Base-by-base conservation (phyloP, 192 early-diverging fungal genomes). In the Coemansia sp. region DNA sequence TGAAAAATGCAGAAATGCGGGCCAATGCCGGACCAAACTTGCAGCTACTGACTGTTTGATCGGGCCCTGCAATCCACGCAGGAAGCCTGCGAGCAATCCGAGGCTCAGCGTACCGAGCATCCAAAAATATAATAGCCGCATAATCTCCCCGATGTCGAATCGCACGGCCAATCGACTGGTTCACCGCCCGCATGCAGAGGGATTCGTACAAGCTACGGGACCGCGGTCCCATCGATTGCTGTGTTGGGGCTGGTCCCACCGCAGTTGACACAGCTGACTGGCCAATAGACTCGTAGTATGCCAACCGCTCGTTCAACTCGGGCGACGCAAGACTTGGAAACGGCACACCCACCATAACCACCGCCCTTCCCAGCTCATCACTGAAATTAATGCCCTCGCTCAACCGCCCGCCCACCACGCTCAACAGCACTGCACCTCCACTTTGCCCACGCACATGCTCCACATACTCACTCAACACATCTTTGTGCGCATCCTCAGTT, bases 341-440 rank as follows among this genome's bases (percentile, higher is more conserved):
- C 8, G 96, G 94, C 54, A 97, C 75, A 1, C 94, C 94, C 15
- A 95, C 73, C 89, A 97, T 93, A 14, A 96, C 83, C 0, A 95
- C 89, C 15, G 86, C 86, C 54, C 94, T 78, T 11, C 92, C 94
- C 62, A 98, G 55, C 8, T 88, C 81, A 66, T 98, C 93, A 11
- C 90, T 88, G 59, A 98, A 96, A 52, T 92, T 93, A 69, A 95
- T 98, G 0, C 94, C 94, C 72, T 98, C 94, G 55, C 90, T 93
- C 85, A 97, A 84, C 58, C 92, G 92, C 23, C 94, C 94, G 22
- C 90, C 90, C 0, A 98, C 91, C 6, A 98, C 94, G 41, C 90
- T 91, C 49, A 98, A 83, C 50, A 98, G 73, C 4, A 98, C 74
- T 0, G 93, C 91, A 0, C 94, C 91, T 1, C 70, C 76, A 68